Evolutionary conservation across 169 alveolate species (phyloP), one percentile per base, ranked within the genome.

Genomic region (Cryptosporidium andersoni): DNA sequence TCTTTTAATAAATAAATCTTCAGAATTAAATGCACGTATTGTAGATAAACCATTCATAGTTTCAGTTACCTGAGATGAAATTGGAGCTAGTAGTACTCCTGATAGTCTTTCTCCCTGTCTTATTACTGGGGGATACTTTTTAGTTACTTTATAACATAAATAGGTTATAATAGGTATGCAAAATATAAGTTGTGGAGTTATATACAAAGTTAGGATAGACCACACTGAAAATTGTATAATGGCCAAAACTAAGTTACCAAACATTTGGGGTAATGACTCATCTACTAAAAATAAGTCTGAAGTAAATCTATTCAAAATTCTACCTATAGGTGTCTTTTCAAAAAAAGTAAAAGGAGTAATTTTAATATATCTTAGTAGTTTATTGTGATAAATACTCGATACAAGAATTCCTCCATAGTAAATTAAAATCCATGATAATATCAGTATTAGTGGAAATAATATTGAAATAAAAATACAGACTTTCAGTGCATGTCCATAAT

Each of bases 241-340:
- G 36, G 89, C 56, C 36, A 88, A 52, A 6, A 82, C 40, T n/a
- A 68, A 49, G 36, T 74, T 74, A 34, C 60, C 60, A 9, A 74
- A 74, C 34, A 55, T 62, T 12, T 60, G 45, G 12, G 85, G 85
- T 0, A 88, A 58, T 14, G 82, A 43, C 51, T 52, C 92, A 80
- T 92, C 95, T 14, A 89, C 51, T 14, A 56, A 64, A 52, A 64
- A 48, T 1, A 88, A 53, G 63, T 92, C 95, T 66, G 81, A 80
- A 16, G 95, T 66, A 82, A 94, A 92, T 39, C 96, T 90, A 42
- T 92, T 93, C 49, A 92, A 68, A 43, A 93, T 63, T 1, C 95
- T 88, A 7, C 96, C 97, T 40, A 89, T 58, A 0, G 95, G 95
- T 12, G 93, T 92, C 25, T 89, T 58, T 65, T 94, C 95, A 66